Conservation (phyloP, 1,284 basidiomycete genomes). For the Spongiforma sp. region DNA sequence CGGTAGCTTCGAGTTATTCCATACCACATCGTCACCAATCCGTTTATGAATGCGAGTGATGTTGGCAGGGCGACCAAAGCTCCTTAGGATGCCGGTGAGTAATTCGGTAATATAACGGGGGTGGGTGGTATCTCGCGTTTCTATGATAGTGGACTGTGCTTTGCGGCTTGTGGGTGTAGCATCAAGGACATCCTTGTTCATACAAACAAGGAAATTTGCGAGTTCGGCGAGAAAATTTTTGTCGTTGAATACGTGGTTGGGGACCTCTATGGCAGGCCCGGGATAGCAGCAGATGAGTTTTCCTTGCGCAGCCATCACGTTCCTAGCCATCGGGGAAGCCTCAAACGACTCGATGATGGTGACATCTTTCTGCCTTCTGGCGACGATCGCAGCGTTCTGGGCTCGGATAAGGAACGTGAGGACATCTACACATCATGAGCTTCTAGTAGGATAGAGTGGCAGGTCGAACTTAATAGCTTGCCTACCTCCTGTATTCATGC, state of each 20-base stretch:
- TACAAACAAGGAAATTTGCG: neutral
- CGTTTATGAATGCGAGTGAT: neutral
- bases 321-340: neutral
- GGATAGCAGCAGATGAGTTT: constrained; percentile 37
- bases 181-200: neutral
- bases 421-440: neutral
- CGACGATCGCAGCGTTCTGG: neutral
- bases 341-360: constrained; percentile 34
- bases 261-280: constrained; percentile 35
- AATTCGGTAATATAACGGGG: neutral
- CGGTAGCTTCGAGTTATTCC: constrained; percentile 28
- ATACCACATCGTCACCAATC: constrained; percentile 1
- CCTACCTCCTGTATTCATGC: neutral
- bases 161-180: neutral
- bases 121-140: neutral
- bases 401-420: neutral
- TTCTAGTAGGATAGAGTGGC: neutral
- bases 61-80: neutral
- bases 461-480: neutral
- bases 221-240: constrained; percentile 17
- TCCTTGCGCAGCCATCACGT: neutral
- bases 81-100: neutral
- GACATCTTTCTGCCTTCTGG: neutral
- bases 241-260: constrained; percentile 22
- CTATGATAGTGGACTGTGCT: neutral